Base-by-base conservation (phyloP, 2,329 filamentous ascomycete species). In the Exophiala xenobiotica region DNA sequence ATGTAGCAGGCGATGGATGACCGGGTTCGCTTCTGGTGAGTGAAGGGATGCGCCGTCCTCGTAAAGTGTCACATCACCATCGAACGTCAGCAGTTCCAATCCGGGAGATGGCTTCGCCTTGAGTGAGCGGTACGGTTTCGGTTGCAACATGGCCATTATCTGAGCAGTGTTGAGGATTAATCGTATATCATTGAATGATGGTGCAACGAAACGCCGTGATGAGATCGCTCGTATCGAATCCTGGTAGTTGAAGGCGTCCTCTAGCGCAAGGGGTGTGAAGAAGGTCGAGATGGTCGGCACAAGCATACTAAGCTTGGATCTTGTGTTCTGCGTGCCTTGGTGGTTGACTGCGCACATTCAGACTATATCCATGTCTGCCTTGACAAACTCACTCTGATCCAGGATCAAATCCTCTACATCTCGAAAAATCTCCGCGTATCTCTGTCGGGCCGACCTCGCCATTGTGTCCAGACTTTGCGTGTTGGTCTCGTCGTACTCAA, bases 1-100 rank as follows among this genome's bases (percentile, higher is more conserved):
- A 55, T 85, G 83, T 49, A 84, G 63, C 40, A 85, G 80, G 7
- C 81, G 78, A 3, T 74, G 74, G 46, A 97, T 90, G 12, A 95
- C 83, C 0, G 90, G 87, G 67, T 88, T 95, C 12, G 81, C 77
- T 0, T 84, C 76, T 48, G 85, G 83, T 24, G 56, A 59, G 46
- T 56, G 57, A 6, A 99, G 77, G 58, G 83, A 88, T 63, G 90
- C 79, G 9, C 93, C 93, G 65, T 99, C 88, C 51, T 90, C 87
- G 68, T 99, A 99, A 18, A 99, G 78, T 1, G 93, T 99, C 44
- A 99, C 90, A 70, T 99, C 93, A 70, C 93, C 93, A 69, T 99
- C 93, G 67, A 99, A 99, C 0, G 93, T 99, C 47, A 95, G 86
- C 3, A 99, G 79, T 61, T 93, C 84, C 6, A 96, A 78, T 3